Evolutionary conservation across 306 rosid genomes (phyloP).

Genomic region (Fagus crenata): DNA sequence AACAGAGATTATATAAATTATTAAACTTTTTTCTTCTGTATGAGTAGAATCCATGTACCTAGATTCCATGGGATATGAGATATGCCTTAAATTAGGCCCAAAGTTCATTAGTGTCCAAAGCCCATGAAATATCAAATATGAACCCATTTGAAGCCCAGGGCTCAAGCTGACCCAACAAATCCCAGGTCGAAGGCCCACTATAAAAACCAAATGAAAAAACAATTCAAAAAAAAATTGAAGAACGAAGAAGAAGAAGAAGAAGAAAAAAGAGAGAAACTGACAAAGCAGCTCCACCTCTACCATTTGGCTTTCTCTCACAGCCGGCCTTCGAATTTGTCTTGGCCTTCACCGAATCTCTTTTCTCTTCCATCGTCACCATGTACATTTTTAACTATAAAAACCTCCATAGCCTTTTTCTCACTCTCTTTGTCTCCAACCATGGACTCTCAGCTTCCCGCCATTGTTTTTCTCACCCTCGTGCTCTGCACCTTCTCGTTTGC

Average conservation of each 20-base stretch:
- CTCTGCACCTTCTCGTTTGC: slow-evolving; percentile 9
- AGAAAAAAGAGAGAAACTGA: too few species aligned
- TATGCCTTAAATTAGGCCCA: too few species aligned
- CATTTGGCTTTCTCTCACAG: background rate
- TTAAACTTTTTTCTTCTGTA: too few species aligned
- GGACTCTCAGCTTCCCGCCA: slow-evolving; percentile 39
- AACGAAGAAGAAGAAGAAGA: too few species aligned
- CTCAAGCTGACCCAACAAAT: background rate
- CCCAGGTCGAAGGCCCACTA: background rate
- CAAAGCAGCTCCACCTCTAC: too few species aligned
- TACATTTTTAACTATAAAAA: background rate
- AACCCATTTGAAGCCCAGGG: background rate
- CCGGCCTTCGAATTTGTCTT: slow-evolving; percentile 49
- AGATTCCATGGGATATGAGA: too few species aligned
- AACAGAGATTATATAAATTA: too few species aligned
- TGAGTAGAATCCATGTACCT: too few species aligned
- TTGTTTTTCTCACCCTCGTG: slow-evolving; percentile 26
- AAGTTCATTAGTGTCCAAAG: background rate
- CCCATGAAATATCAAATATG: background rate
- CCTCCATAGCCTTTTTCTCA: background rate
- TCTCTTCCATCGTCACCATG: background rate
- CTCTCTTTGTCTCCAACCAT: slow-evolving; percentile 24
- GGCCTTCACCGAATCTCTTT: slow-evolving; percentile 17
- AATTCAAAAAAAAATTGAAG: too few species aligned
- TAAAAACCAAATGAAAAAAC: background rate